These are phyloP conservation scores for Deinandra increscens DNA, from an alignment of 129 eudicot species.

Conservation along the genomic window DNA sequence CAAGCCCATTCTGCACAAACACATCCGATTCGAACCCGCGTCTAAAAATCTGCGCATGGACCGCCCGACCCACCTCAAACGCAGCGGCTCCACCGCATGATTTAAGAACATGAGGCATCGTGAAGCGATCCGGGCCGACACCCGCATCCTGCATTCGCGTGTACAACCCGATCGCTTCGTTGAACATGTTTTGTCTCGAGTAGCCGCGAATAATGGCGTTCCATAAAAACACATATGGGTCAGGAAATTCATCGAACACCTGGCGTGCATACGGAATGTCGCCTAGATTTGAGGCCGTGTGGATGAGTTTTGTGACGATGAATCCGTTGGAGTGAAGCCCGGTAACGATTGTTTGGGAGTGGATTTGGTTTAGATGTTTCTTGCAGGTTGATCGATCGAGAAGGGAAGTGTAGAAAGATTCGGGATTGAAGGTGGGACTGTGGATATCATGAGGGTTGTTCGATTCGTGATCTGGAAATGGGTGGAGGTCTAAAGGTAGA, in stretches of 20 bases:
- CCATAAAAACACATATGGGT: constrained; percentile 72
- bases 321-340: constrained; percentile 57
- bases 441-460: neutral
- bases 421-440: constrained; percentile 30
- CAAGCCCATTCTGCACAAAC: constrained; percentile 72
- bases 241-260: constrained; percentile 81
- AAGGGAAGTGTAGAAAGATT: constrained; percentile 48
- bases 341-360: constrained; percentile 41
- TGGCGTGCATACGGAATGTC: constrained; percentile 61
- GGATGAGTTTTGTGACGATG: constrained; percentile 59
- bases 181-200: constrained; percentile 38
- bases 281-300: constrained; percentile 37
- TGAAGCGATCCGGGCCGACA: constrained; percentile 56
- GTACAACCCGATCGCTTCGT: constrained; percentile 45
- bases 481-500: constrained; percentile 20
- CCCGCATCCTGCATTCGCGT: constrained; percentile 47
- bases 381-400: constrained; percentile 46
- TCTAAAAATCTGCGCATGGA: constrained; percentile 61
- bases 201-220: constrained; percentile 76
- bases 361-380: constrained; percentile 50
- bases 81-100: constrained; percentile 55
- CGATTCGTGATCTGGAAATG: constrained; percentile 12
- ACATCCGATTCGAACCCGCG: constrained; percentile 55
- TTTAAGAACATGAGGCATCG: constrained; percentile 67
- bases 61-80: constrained; percentile 45